Percentiles rank a stretch among this genome's conserved stretches.
Conservation (phyloP, 768 basidiomycete genomes). For the button mushroom (Agaricus bisporus) region DNA sequence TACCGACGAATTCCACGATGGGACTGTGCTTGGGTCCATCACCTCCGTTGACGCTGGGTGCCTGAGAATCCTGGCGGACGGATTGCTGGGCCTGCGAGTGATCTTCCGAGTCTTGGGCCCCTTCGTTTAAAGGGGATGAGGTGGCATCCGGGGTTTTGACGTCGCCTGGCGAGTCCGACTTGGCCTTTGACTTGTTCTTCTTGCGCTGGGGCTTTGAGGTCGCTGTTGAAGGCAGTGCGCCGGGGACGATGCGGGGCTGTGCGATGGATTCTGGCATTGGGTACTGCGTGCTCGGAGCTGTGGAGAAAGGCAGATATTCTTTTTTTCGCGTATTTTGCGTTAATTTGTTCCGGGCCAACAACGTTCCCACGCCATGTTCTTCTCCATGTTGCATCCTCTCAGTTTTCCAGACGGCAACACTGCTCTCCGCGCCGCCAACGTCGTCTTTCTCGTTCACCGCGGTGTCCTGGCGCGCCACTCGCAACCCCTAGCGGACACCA, state of each 20-base stretch:
- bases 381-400: conserved; percentile 32
- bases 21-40: conserved; percentile 54
- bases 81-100: conserved; percentile 44
- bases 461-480: conserved; percentile 66
- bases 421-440: conserved; percentile 47
- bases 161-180: conserved; percentile 39
- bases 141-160: conserved; percentile 40
- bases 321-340: too few relatives aligned
- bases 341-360: neutral
- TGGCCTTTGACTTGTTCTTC: conserved; percentile 51
- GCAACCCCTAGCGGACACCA: conserved; percentile 34
- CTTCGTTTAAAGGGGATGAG: conserved; percentile 37
- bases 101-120: conserved; percentile 41
- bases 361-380: conserved; percentile 4
- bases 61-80: conserved; percentile 34
- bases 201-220: conserved; percentile 66
- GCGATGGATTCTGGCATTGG: conserved; percentile 32
- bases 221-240: conserved; percentile 61
- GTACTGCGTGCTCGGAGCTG: neutral
- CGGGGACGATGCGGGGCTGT: conserved; percentile 60
- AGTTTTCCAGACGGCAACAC: conserved; percentile 69
- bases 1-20: conserved; percentile 71
- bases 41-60: conserved; percentile 37
- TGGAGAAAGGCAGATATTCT: neutral
- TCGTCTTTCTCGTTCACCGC: conserved; percentile 66